Evolutionary conservation across 2,329 filamentous ascomycete genomes (phyloP).

Genomic region (Cryphonectria carpinicola): DNA sequence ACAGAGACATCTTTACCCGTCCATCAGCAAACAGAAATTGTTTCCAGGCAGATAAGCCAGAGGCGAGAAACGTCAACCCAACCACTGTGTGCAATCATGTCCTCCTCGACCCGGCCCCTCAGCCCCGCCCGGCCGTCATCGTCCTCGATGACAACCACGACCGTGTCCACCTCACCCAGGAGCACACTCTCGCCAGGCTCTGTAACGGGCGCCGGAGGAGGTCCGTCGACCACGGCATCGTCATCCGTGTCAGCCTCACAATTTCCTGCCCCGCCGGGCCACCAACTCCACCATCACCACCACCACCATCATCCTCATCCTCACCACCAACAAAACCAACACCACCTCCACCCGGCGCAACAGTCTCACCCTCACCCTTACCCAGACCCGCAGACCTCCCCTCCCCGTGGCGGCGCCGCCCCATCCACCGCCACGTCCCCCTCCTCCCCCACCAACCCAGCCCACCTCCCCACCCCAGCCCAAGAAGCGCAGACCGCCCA

Average conservation of each 20-base stretch:
- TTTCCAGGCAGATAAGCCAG: background rate
- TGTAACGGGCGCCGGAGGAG: constrained; percentile 14
- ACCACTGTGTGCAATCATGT: constrained; percentile 18
- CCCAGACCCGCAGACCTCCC: constrained; percentile 4
- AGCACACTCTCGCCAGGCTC: constrained; percentile 26
- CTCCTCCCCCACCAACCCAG: constrained; percentile 33
- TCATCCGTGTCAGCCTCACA: constrained; percentile 29
- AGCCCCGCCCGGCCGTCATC: constrained; percentile 28
- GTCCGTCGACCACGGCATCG: constrained; percentile 26
- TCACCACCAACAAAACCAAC: constrained; percentile 1
- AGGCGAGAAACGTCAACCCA: background rate
- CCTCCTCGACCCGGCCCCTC: constrained; percentile 20
- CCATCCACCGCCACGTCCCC: background rate
- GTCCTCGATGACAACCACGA: constrained; percentile 29
- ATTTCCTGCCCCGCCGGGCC: constrained; percentile 15
- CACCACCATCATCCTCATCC: background rate
- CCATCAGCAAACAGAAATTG: background rate
- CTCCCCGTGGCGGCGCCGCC: background rate
- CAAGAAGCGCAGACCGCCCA: constrained; percentile 56
- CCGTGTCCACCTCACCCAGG: constrained; percentile 26
- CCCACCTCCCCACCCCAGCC: constrained; percentile 46
- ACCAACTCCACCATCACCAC: background rate
- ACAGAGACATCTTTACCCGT: background rate
- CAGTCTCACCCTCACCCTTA: constrained; percentile 1
- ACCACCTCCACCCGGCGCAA: background rate